Evolutionary conservation across 176 grass and related monocot species (phyloP).

Genomic region (Hsuehochloa calcarea): DNA sequence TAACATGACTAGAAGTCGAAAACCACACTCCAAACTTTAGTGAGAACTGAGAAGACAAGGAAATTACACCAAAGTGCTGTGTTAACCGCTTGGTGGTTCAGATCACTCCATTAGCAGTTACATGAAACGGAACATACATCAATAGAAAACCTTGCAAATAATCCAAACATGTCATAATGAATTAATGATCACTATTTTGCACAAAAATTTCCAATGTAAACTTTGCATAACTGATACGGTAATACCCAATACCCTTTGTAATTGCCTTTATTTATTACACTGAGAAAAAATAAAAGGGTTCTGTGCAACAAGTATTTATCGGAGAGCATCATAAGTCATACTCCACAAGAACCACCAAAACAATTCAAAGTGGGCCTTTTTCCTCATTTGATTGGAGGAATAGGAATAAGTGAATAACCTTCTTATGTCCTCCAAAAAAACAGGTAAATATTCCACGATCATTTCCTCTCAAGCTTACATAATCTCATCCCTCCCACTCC

Average conservation of each 20-base stretch:
- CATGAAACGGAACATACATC: constrained; percentile 1
- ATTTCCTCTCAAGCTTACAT: constrained; percentile 10
- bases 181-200: constrained; percentile 17
- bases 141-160: constrained; percentile 13
- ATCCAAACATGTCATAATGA: constrained; percentile 29
- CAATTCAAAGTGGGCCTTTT: not conserved
- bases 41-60: constrained; percentile 94
- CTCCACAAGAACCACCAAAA: not conserved
- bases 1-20: constrained; percentile 98
- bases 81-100: constrained; percentile 91
- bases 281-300: not conserved
- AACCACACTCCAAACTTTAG: constrained; percentile 96
- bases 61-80: constrained; percentile 96
- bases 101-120: constrained; percentile 36
- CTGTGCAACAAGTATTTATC: not conserved
- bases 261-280: not conserved
- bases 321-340: constrained; percentile 4
- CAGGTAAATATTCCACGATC: not conserved
- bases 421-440: not conserved
- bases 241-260: not conserved
- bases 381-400: not conserved
- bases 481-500: not conserved
- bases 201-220: not conserved
- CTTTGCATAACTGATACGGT: not conserved
- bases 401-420: not conserved